Evolutionary conservation across 768 basidiomycete genomes (phyloP).

Genomic region (Udeniomyces megalosporus): DNA sequence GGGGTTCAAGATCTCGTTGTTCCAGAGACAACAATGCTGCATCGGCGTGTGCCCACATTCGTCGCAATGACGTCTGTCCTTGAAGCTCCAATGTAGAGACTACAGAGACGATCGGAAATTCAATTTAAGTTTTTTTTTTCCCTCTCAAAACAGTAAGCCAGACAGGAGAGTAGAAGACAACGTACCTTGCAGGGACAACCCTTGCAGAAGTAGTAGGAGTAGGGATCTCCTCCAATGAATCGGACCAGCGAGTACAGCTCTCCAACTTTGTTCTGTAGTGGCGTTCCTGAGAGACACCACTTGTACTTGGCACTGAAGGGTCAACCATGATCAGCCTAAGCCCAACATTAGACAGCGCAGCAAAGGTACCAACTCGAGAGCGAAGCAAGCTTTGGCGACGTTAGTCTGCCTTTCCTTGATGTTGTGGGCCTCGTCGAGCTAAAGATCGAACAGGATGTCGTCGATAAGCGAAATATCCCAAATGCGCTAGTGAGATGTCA

Average conservation of each 20-base stretch:
- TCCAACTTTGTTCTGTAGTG: conserved; percentile 81
- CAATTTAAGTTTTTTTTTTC: neutral
- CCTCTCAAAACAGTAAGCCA: neutral
- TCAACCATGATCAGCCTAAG: neutral
- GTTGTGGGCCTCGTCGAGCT: conserved; percentile 94
- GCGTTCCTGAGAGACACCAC: conserved; percentile 67
- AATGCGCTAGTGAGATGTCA: neutral
- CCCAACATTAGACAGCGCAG: neutral
- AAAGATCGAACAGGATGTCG: neutral
- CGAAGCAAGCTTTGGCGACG: conserved; percentile 93
- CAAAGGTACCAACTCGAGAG: conserved; percentile 36
- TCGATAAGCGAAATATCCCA: too few species aligned
- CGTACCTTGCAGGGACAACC: conserved; percentile 62
- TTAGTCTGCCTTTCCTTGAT: conserved; percentile 92
- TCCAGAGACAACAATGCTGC: conserved; percentile 66
- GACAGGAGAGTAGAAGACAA: neutral
- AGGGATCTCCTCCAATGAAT: conserved; percentile 84
- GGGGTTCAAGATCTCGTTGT: conserved; percentile 78
- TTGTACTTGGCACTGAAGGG: conserved; percentile 41
- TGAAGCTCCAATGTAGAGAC: conserved; percentile 83
- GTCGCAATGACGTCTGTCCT: conserved; percentile 65
- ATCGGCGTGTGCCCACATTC: conserved; percentile 34
- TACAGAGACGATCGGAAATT: neutral
- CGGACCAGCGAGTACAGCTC: conserved; percentile 82
- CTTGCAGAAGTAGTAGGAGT: conserved; percentile 87